Evolutionary conservation across 78 protist genomes (phyloP).

Genomic region (Goniomonas avonlea): DNA sequence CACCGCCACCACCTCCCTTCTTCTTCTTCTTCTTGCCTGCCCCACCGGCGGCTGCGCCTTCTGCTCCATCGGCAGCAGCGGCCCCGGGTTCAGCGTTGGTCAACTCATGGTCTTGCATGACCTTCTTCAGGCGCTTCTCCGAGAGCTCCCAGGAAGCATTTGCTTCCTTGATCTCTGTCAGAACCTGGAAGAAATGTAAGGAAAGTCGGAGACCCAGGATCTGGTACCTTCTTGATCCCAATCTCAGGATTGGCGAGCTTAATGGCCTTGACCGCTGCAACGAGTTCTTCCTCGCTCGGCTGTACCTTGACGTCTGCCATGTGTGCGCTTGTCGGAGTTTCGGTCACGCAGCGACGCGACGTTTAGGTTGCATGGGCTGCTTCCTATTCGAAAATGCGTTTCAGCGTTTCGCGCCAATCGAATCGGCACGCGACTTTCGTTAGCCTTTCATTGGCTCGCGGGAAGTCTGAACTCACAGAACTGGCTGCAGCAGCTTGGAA

Average conservation of each 20-base stretch:
- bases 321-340: too few species aligned
- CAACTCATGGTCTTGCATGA: background rate
- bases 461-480: too few species aligned
- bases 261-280: conserved; percentile 1
- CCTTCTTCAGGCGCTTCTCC: background rate
- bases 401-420: too few species aligned
- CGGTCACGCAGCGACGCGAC: too few species aligned
- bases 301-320: too few species aligned
- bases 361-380: too few species aligned
- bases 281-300: conserved; percentile 6
- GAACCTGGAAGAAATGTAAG: background rate
- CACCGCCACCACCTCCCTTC: conserved; percentile 1
- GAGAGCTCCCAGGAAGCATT: too few species aligned
- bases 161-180: too few species aligned
- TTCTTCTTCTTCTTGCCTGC: conserved; percentile 11
- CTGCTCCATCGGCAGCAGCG: background rate
- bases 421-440: too few species aligned
- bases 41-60: background rate
- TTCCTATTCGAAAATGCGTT: too few species aligned
- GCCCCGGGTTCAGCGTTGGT: background rate
- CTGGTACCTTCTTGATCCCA: conserved; percentile 3
- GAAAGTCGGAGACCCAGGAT: background rate
- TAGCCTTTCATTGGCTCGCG: too few species aligned
- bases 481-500: too few species aligned
- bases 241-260: background rate